Conservation (phyloP, 805 yeast species). For the Kodamaea neixiangensis region DNA sequence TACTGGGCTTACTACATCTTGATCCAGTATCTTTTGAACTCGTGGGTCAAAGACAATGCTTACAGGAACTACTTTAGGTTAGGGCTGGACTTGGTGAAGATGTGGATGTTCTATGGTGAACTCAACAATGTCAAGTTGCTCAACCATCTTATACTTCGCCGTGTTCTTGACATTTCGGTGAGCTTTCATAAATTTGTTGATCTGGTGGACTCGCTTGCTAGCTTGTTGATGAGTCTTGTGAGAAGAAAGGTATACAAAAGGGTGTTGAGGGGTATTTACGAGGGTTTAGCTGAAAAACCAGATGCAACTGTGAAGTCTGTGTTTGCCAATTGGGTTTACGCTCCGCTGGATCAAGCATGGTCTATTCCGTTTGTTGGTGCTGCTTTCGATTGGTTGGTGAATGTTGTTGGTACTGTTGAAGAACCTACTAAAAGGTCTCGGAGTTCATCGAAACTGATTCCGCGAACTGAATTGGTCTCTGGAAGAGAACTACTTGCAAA, state of each 20-base stretch:
- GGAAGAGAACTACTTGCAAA: too few species aligned
- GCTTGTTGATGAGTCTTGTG: neutral
- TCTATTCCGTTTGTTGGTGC: too few species aligned
- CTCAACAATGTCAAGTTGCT: conserved; percentile 10
- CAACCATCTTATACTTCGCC: conserved; percentile 8
- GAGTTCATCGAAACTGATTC: too few species aligned
- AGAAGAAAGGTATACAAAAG: neutral
- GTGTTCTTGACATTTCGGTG: neutral
- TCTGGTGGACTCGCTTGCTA: neutral
- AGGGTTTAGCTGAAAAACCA: conserved; percentile 1
- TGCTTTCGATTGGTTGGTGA: too few species aligned
- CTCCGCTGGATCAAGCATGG: too few species aligned
- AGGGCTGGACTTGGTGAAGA: neutral
- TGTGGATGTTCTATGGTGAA: conserved; percentile 18
- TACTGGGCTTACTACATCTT: conserved; percentile 17
- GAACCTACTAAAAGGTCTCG: too few species aligned
- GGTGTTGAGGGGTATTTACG: neutral
- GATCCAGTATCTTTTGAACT: neutral
- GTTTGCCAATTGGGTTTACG: too few species aligned
- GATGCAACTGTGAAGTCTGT: neutral
- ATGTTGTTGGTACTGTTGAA: too few species aligned
- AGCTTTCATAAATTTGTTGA: neutral
- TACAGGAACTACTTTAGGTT: neutral
- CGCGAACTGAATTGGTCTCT: too few species aligned
- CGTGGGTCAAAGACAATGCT: neutral